Base-by-base conservation (phyloP, 495 filamentous ascomycete genomes). In the Xanthoparmelia taractica region DNA sequence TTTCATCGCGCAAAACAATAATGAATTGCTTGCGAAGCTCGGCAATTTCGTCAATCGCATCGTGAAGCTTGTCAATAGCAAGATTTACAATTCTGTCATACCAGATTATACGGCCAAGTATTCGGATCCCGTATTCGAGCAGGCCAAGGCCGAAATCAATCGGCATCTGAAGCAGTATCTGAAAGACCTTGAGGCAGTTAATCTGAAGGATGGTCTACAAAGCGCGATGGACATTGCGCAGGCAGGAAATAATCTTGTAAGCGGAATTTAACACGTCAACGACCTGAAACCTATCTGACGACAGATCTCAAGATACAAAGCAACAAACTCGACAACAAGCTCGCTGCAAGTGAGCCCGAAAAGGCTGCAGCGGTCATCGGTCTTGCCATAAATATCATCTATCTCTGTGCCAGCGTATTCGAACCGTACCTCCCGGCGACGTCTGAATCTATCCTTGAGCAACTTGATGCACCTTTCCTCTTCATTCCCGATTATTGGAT, bases 31-130 rank as follows among this genome's bases (percentile, higher is more conserved):
- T 3, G 87, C 87, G 58, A 96, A 96, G 69, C 81, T 96, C 12
- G 93, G 93, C 57, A 97, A 97, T 78, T 89, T 96, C 63, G 90
- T 93, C 71, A 94, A 96, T 74, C 89, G 93, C 31, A 82, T 97
- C 55, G 79, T 97, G 76, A 97, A 97, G 75, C 92, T 96, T 68
- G 85, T 90, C 62, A 85, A 90, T 69, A 85, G 88, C 23, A 79
- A 78, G 61, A 87, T 86, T 67, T 85, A 89, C 70, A 81, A 83
- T 65, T 84, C 84, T 40, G 76, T 82, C 38, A 77, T 95, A 17
- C 90, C 92, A 25, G 85, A 90, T 62, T 92, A 83, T 66, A 75
- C 73, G 25, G 70, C 76, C 17, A 72, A 73, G 8, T 74, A 81
- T 67, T 69, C 67, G 62, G 67, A 77, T 60, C 70, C 74, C 38